Percentiles rank a stretch among this genome's conserved stretches.
phyloP scores from a whole-genome alignment of 2,329 filamentous ascomycete genomes.

The Alternaria hordeiaustralica region DNA sequence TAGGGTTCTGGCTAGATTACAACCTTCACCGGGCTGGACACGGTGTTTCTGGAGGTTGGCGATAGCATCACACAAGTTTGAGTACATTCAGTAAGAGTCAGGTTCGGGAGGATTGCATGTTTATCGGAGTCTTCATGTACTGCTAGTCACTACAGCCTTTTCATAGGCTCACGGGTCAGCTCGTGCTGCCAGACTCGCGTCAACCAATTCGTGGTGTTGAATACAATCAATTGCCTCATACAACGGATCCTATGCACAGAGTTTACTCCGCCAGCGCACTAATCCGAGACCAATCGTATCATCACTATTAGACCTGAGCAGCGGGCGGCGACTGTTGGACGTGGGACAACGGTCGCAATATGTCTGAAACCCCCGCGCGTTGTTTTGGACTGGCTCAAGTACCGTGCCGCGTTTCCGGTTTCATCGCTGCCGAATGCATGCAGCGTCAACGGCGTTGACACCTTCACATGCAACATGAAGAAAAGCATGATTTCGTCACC shows the following conservation, averaged over 20 bases:
- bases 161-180: slow-evolving; percentile 3
- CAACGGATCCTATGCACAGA: not conserved
- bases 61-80: slow-evolving; percentile 13
- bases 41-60: slow-evolving; percentile 27
- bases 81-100: slow-evolving; percentile 6
- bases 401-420: not conserved
- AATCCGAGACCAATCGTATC: not conserved
- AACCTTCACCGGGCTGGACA: slow-evolving; percentile 40
- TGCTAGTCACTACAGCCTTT: slow-evolving; percentile 4
- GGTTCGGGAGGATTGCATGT: slow-evolving; percentile 13
- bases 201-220: slow-evolving; percentile 5
- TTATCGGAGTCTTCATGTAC: slow-evolving; percentile 14
- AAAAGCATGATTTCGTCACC: not conserved
- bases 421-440: not conserved
- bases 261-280: not conserved
- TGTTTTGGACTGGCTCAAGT: not conserved
- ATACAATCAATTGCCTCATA: slow-evolving; percentile 5
- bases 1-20: slow-evolving; percentile 27
- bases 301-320: not conserved
- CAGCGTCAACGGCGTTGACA: not conserved
- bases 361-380: not conserved
- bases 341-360: not conserved
- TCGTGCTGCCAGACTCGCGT: slow-evolving; percentile 3
- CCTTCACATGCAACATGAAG: not conserved
- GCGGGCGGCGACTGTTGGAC: not conserved